Evolutionary conservation across 2,329 filamentous ascomycete genomes (phyloP).

Genomic region (Bisporella sp.): DNA sequence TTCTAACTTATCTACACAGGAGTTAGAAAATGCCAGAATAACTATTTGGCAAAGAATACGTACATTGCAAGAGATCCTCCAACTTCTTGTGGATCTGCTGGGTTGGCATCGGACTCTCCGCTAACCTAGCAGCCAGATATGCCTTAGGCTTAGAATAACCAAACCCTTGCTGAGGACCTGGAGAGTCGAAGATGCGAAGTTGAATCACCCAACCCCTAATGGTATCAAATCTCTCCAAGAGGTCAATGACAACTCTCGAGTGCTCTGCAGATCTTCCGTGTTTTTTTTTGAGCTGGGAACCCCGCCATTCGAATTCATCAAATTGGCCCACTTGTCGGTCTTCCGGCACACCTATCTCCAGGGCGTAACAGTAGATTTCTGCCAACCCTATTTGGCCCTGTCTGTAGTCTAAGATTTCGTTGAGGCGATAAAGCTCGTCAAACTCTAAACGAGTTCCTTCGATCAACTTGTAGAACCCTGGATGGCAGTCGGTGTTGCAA

Average conservation of each 20-base stretch:
- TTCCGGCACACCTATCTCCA: conserved; percentile 9
- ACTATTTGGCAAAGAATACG: conserved; percentile 6
- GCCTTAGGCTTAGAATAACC: conserved; percentile 3
- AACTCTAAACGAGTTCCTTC: conserved; percentile 5
- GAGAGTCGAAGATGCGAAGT: conserved; percentile 7
- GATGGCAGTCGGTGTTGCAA: conserved; percentile 8
- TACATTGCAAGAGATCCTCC: conserved; percentile 9
- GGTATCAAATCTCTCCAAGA: conserved; percentile 5
- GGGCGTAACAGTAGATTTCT: conserved; percentile 6
- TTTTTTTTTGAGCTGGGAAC: conserved; percentile 3
- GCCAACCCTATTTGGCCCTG: conserved; percentile 6
- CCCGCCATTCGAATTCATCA: conserved; percentile 6
- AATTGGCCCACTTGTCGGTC: conserved; percentile 6
- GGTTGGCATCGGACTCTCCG: conserved; percentile 5
- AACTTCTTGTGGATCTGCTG: conserved; percentile 7
- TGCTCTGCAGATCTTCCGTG: conserved; percentile 5
- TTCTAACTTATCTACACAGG: conserved; percentile 8
- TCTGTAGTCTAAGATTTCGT: conserved; percentile 10
- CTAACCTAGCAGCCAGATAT: conserved; percentile 9
- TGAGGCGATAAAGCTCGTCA: conserved; percentile 7
- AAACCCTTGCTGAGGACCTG: conserved; percentile 4
- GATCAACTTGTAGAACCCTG: conserved; percentile 5
- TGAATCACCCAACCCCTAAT: conserved; percentile 6
- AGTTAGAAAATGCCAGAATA: conserved; percentile 8
- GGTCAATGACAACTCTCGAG: conserved; percentile 5